phyloP scores from a whole-genome alignment of 768 basidiomycete genomes.

The Collybia sp. region DNA sequence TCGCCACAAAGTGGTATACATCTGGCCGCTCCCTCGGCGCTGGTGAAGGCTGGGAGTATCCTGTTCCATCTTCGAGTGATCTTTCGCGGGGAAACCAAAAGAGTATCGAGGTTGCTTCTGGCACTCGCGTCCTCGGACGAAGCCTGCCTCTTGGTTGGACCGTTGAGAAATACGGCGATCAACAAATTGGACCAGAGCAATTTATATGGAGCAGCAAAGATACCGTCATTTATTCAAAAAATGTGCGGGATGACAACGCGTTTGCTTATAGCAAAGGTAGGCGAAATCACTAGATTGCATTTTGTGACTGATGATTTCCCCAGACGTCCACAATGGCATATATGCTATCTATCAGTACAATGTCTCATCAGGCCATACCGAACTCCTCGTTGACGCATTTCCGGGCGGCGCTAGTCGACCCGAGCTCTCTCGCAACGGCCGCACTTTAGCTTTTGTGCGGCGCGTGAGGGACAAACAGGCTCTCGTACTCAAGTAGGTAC shows the following conservation, averaged over 20 bases:
- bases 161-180: constrained; percentile 52
- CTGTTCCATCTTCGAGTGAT: constrained; percentile 38
- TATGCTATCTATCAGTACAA: constrained; percentile 70
- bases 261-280: constrained; percentile 68
- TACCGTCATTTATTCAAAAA: constrained; percentile 60
- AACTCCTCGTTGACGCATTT: constrained; percentile 46
- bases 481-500: constrained; percentile 63
- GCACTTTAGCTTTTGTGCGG: constrained; percentile 71
- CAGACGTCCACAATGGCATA: constrained; percentile 68
- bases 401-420: constrained; percentile 76
- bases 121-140: constrained; percentile 50
- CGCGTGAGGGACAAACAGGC: constrained; percentile 71
- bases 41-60: constrained; percentile 71
- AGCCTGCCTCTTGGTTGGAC: constrained; percentile 61
- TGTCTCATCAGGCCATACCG: constrained; percentile 47
- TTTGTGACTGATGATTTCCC: background rate
- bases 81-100: constrained; percentile 13
- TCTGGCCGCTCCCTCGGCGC: constrained; percentile 59
- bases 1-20: constrained; percentile 81
- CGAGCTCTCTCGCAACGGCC: constrained; percentile 61
- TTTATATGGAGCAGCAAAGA: constrained; percentile 58
- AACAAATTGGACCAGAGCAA: constrained; percentile 75
- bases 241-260: constrained; percentile 43
- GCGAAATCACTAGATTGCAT: background rate
- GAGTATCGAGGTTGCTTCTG: constrained; percentile 36